These are phyloP conservation scores for Cryptococcus jaspeensis DNA, from an alignment of 1,284 basidiomycete genomes.

Conservation along the genomic window DNA sequence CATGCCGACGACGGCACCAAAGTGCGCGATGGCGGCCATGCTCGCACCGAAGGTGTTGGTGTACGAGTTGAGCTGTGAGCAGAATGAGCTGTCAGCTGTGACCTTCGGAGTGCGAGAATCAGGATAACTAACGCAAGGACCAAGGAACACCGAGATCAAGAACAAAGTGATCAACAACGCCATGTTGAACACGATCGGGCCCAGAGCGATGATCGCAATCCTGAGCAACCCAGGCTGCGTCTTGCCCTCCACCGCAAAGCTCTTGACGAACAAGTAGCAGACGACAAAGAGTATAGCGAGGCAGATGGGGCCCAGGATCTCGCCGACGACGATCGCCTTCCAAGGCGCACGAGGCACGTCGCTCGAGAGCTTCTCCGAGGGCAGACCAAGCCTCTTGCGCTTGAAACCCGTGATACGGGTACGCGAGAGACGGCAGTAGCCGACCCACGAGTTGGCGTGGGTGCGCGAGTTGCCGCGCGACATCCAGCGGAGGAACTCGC, in stretches of 20 bases:
- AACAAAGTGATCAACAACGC: conserved; percentile 81
- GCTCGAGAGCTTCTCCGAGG: conserved; percentile 89
- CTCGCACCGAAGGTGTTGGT: conserved; percentile 83
- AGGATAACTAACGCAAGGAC: conserved; percentile 58
- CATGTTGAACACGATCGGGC: conserved; percentile 95
- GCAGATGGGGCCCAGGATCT: conserved; percentile 78
- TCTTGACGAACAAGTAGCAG: conserved; percentile 71
- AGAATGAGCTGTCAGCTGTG: too few relatives aligned
- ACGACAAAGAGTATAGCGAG: conserved; percentile 82
- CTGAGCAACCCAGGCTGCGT: conserved; percentile 74
- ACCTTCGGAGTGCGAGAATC: not conserved
- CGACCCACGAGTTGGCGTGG: conserved; percentile 97
- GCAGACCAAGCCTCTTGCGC: conserved; percentile 89
- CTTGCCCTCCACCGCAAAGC: conserved; percentile 62
- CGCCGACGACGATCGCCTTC: conserved; percentile 82
- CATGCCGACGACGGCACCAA: conserved; percentile 74
- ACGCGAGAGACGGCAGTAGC: conserved; percentile 88
- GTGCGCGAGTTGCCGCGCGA: conserved; percentile 91
- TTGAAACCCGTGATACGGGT: conserved; percentile 98
- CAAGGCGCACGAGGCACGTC: conserved; percentile 88
- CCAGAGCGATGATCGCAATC: conserved; percentile 87
- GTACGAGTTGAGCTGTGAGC: conserved; percentile 68
- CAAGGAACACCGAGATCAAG: conserved; percentile 86
- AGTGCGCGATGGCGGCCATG: conserved; percentile 84
- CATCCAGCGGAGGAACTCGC: conserved; percentile 97